Conservation (phyloP, 2,329 filamentous ascomycete species). For the Fusarium aywerte region DNA sequence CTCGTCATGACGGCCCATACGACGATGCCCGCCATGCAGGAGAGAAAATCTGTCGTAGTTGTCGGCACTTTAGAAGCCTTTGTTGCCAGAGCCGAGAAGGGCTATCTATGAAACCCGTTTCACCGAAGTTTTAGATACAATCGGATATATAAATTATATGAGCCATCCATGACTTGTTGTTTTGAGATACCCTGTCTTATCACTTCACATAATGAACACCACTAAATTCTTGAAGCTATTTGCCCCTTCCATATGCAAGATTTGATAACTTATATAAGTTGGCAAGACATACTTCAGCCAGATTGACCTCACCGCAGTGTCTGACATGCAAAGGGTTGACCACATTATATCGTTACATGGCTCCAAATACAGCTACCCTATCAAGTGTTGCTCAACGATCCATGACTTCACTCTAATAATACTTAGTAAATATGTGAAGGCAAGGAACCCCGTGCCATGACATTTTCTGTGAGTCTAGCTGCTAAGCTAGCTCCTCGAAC, state of each 20-base stretch:
- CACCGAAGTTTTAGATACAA: background rate
- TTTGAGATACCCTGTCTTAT: background rate
- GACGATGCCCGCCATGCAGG: no score
- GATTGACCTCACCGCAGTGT: no score
- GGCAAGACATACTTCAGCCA: no score
- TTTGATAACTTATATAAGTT: no score
- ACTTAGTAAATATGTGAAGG: background rate
- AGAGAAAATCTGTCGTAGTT: no score
- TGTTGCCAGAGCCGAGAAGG: no score
- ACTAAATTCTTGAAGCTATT: no score
- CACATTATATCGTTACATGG: background rate
- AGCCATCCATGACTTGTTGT: background rate
- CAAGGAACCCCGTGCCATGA: background rate
- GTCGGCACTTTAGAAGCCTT: no score
- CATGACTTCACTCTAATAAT: background rate
- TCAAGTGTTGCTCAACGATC: background rate
- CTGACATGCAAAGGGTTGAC: no score
- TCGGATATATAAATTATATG: background rate
- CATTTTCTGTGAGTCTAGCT: constrained; percentile 14
- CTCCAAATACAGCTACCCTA: background rate
- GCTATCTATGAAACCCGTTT: no score
- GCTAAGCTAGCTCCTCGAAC: constrained; percentile 28
- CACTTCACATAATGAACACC: background rate
- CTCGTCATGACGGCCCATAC: no score
- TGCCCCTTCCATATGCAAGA: no score